phyloP scores from a whole-genome alignment of 2,329 filamentous ascomycete genomes.

The Trichoderma sp. region DNA sequence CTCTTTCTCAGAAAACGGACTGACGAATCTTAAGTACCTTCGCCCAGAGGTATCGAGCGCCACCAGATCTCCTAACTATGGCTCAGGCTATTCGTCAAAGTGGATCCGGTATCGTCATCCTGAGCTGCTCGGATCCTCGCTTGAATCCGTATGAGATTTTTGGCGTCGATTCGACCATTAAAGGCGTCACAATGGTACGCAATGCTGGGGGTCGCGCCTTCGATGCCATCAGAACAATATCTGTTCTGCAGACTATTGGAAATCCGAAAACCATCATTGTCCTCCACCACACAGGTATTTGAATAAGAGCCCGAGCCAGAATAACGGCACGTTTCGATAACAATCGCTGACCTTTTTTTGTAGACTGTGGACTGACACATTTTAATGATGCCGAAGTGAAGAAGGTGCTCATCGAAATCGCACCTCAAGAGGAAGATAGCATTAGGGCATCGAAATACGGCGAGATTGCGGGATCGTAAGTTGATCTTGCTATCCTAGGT shows the following conservation, averaged over 20 bases:
- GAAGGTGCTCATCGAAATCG: conserved; percentile 2
- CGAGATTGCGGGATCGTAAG: conserved; percentile 16
- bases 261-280: conserved; percentile 10
- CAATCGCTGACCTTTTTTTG: neutral
- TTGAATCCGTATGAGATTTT: neutral
- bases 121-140: conserved; percentile 12
- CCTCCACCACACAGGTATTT: conserved; percentile 4
- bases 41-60: neutral
- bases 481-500: no score
- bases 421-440: neutral
- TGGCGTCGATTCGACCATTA: neutral
- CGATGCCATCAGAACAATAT: conserved; percentile 7
- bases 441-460: conserved; percentile 7
- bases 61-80: neutral
- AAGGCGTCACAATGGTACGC: neutral
- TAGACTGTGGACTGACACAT: conserved; percentile 16
- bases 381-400: conserved; percentile 1
- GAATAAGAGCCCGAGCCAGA: neutral
- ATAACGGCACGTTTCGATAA: neutral
- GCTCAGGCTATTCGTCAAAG: neutral
- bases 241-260: conserved; percentile 3
- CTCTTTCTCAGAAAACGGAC: neutral
- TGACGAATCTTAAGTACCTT: neutral
- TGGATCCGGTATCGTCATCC: neutral
- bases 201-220: conserved; percentile 17